These are phyloP conservation scores for Avena eriantha DNA, from an alignment of 176 grass and related monocot genomes.

Conservation along the genomic window DNA sequence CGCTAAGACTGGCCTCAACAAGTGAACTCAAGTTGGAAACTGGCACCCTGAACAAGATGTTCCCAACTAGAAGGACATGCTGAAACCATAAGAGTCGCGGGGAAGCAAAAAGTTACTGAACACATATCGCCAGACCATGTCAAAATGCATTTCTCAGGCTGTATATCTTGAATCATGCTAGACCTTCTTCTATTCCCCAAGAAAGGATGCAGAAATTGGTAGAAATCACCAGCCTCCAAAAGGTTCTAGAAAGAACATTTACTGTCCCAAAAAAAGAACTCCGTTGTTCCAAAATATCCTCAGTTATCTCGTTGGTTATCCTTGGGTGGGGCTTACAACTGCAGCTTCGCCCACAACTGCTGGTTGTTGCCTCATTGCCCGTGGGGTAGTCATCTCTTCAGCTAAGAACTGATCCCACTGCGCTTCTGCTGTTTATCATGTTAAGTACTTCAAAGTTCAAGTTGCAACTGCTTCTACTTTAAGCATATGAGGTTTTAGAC, in stretches of 20 bases:
- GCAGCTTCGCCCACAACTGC: slow-evolving; percentile 33
- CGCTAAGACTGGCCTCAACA: not conserved
- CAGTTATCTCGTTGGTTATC: slow-evolving; percentile 11
- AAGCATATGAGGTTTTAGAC: slow-evolving; percentile 36
- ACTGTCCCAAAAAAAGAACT: not conserved
- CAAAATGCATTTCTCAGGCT: slow-evolving; percentile 15
- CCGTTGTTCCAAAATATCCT: slow-evolving; percentile 1
- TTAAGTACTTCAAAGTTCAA: slow-evolving; percentile 56
- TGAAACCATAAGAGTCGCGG: not conserved
- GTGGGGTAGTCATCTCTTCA: slow-evolving; percentile 57
- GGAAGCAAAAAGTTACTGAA: slow-evolving; percentile 12
- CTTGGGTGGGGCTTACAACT: slow-evolving; percentile 42
- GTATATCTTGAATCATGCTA: not conserved
- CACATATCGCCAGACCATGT: not conserved
- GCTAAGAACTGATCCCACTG: slow-evolving; percentile 68
- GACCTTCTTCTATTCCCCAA: not conserved
- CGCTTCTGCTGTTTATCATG: slow-evolving; percentile 62
- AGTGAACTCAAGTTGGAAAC: not conserved
- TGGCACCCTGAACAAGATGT: not conserved
- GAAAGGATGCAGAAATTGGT: not conserved
- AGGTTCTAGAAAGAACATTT: slow-evolving; percentile 22
- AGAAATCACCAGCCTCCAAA: not conserved
- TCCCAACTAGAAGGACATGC: not conserved
- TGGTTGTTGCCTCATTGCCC: slow-evolving; percentile 32
- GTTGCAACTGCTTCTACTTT: slow-evolving; percentile 10